Conservation (phyloP, 176 grass and related monocot species). For the Triticum monococcum region DNA sequence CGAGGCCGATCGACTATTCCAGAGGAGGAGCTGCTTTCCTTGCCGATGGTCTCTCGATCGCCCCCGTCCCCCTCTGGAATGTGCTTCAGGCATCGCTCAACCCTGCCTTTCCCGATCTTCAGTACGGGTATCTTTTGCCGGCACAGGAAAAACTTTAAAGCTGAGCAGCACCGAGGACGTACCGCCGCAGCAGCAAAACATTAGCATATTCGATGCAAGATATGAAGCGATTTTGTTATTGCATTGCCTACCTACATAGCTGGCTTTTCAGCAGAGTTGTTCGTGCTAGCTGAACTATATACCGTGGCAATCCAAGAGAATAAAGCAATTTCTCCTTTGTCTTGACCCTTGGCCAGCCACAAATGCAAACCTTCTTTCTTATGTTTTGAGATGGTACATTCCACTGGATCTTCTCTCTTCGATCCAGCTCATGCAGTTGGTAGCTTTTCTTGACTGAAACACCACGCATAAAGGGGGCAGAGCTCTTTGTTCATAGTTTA, state of each 20-base stretch:
- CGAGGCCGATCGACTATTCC: conserved; percentile 1
- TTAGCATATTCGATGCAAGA: not conserved
- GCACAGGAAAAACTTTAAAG: not conserved
- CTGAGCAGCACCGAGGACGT: too few relatives aligned
- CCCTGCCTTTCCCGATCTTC: conserved; percentile 2
- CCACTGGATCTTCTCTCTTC: conserved; percentile 45
- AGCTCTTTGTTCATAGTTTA: not conserved
- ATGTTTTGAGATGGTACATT: conserved; percentile 34
- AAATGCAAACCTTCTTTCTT: not conserved
- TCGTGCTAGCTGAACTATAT: conserved; percentile 3
- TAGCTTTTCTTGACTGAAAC: not conserved
- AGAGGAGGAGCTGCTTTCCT: conserved; percentile 11
- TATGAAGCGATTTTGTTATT: conserved; percentile 37
- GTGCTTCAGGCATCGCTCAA: not conserved
- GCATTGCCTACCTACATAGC: not conserved
- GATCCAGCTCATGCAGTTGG: not conserved
- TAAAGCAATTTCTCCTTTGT: not conserved
- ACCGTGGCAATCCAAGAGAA: conserved; percentile 10
- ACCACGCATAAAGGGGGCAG: not conserved
- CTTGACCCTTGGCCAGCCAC: not conserved
- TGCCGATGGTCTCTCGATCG: not conserved
- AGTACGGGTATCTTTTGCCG: not conserved
- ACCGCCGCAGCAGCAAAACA: not conserved
- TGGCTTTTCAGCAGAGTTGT: not conserved
- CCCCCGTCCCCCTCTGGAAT: conserved; percentile 26